These are phyloP conservation scores for Gautieria morchelliformis DNA, from an alignment of 768 basidiomycete genomes.

Conservation along the genomic window DNA sequence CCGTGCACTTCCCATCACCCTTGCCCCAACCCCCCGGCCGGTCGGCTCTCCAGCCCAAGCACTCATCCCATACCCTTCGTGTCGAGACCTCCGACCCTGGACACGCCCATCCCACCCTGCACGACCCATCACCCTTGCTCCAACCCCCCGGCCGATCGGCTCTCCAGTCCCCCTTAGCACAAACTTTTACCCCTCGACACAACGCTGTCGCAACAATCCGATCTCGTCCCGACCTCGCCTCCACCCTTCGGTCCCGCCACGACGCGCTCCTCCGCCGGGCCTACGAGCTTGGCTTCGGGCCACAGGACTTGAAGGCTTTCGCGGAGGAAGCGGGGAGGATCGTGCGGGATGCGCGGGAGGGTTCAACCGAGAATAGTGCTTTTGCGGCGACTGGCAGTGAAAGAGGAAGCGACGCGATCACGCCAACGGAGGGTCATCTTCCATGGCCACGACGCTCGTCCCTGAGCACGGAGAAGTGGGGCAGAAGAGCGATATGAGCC, in stretches of 20 bases:
- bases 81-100: not conserved
- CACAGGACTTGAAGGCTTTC: not conserved
- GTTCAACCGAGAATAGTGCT: too few species aligned
- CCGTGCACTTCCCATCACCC: not conserved
- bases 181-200: not conserved
- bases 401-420: not conserved
- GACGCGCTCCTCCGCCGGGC: not conserved
- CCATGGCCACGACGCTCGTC: not conserved
- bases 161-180: not conserved
- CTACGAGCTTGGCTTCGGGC: not conserved
- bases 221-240: not conserved
- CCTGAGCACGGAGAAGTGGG: not conserved
- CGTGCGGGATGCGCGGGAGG: not conserved
- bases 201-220: not conserved
- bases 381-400: not conserved
- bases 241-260: not conserved
- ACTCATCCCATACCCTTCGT: not conserved
- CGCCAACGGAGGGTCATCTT: not conserved
- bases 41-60: too few species aligned
- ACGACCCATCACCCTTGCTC: too few species aligned
- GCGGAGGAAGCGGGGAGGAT: not conserved
- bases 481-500: not conserved
- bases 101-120: not conserved
- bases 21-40: too few species aligned
- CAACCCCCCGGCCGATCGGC: not conserved